Percentiles rank a stretch among this genome's conserved stretches.
Evolutionary conservation across 176 grass and related monocot genomes (phyloP).

Genomic region (Stipa capillata): DNA sequence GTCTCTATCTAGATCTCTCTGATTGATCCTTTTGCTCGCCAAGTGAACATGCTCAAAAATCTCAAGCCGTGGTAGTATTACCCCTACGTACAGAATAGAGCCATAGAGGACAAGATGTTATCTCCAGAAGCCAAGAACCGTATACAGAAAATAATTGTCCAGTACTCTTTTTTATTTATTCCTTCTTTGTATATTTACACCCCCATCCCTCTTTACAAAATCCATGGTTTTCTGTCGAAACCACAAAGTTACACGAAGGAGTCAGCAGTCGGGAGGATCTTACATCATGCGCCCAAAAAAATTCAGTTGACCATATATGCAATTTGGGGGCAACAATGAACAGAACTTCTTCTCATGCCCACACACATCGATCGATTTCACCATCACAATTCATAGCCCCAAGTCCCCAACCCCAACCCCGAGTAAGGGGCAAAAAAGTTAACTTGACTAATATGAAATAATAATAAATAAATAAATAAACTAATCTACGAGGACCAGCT

Average conservation of each 20-base stretch:
- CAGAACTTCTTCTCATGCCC: constrained; percentile 3
- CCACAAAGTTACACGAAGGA: neutral
- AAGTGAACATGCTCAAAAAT: neutral
- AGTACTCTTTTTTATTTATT: neutral
- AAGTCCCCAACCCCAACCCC: constrained; percentile 17
- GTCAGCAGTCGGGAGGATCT: neutral
- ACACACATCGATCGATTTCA: neutral
- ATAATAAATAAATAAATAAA: neutral
- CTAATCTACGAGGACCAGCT: constrained; percentile 46
- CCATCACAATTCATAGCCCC: neutral
- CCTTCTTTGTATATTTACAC: neutral
- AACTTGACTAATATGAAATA: neutral
- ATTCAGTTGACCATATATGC: neutral
- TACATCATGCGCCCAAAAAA: constrained; percentile 4
- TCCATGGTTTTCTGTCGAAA: neutral
- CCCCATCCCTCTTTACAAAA: neutral
- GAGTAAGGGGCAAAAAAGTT: constrained; percentile 18
- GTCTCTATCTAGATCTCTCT: neutral
- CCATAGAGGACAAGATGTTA: neutral
- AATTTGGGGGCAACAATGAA: constrained; percentile 15
- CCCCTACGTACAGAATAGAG: neutral
- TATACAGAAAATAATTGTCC: neutral
- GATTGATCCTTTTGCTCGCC: neutral
- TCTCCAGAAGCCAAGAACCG: neutral
- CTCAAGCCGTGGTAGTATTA: neutral